A percentile compares a stretch with the other conserved stretches of the same genome.
These are phyloP conservation scores for Dactylellina parvicollis DNA, from an alignment of 2,329 filamentous ascomycete species.

Conservation along the genomic window DNA sequence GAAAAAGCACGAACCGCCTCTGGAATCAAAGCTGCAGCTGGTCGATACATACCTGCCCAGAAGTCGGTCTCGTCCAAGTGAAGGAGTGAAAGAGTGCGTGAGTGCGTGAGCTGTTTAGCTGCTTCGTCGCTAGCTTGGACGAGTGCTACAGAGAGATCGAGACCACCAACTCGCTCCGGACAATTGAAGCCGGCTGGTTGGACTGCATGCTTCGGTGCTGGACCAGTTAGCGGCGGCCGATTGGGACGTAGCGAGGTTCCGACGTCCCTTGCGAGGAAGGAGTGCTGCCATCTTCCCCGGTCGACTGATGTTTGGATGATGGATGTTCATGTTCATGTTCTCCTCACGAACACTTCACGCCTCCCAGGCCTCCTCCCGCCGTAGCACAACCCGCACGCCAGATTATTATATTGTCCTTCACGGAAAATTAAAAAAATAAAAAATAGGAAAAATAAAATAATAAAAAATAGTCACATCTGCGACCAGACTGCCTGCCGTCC, in stretches of 20 bases:
- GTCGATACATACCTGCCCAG: background rate
- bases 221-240: conserved; percentile 40
- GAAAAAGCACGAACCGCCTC: conserved; percentile 39
- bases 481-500: background rate
- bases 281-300: conserved; percentile 13
- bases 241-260: conserved; percentile 51
- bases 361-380: background rate
- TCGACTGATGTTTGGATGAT: background rate
- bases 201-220: background rate
- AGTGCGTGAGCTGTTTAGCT: no score
- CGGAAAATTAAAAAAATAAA: background rate
- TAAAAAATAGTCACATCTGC: background rate
- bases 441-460: background rate
- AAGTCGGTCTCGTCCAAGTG: background rate
- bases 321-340: background rate
- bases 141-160: background rate
- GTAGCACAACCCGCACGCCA: conserved; percentile 20
- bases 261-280: conserved; percentile 32
- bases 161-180: background rate
- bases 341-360: conserved; percentile 37
- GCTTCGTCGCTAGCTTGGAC: background rate
- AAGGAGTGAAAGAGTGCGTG: no score
- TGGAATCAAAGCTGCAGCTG: background rate
- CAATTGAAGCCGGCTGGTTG: conserved; percentile 14
- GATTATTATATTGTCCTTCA: no score